These are phyloP conservation scores for Trichoderma sp. DNA, from an alignment of 2,329 filamentous ascomycete species.

Conservation along the genomic window DNA sequence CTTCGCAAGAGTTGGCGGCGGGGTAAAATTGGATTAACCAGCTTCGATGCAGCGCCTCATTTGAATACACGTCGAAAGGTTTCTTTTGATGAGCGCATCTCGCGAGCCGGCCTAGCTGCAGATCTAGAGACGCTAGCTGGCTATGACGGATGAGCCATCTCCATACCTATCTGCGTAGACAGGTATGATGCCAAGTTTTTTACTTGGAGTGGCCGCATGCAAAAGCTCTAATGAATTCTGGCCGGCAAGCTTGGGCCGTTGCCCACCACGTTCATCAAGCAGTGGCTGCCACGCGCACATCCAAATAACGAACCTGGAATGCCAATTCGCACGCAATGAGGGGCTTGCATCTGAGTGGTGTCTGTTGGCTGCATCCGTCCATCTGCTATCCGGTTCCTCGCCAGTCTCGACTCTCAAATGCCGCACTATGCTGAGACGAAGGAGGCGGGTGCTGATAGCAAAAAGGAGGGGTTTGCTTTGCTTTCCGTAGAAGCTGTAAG, in stretches of 20 bases:
- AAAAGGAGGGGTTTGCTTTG: slow-evolving; percentile 9
- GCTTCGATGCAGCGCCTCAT: background rate
- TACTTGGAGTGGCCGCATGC: slow-evolving; percentile 9
- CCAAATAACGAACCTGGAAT: background rate
- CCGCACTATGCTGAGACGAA: background rate
- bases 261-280: slow-evolving; percentile 14
- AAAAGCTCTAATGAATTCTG: background rate
- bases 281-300: background rate
- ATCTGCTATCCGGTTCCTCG: background rate
- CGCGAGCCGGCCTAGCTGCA: slow-evolving; percentile 14
- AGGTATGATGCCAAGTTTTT: background rate
- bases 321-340: slow-evolving; percentile 16
- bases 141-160: slow-evolving; percentile 19
- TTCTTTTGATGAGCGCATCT: slow-evolving; percentile 11
- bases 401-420: background rate
- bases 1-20: slow-evolving; percentile 24
- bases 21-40: slow-evolving; percentile 14
- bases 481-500: background rate
- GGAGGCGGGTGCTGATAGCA: slow-evolving; percentile 21
- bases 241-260: background rate
- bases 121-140: slow-evolving; percentile 22
- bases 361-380: slow-evolving; percentile 4
- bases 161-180: background rate
- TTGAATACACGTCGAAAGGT: background rate
- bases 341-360: slow-evolving; percentile 1